Conservation (phyloP, 805 yeast species). For the Lipomyces yamadae region DNA sequence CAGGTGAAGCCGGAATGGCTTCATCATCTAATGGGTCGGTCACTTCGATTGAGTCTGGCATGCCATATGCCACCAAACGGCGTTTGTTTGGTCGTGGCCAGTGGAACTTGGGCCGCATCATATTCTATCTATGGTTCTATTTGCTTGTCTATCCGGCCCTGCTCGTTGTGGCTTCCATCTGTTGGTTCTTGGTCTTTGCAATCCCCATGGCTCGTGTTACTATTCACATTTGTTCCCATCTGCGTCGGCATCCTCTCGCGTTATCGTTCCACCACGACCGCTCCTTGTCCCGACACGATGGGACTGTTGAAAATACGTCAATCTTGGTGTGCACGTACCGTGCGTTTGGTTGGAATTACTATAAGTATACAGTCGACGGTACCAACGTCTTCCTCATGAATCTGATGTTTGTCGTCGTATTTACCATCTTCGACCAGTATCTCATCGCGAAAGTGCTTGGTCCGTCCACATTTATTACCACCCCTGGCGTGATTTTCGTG, state of each 20-base stretch:
- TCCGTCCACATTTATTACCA: constrained; percentile 54
- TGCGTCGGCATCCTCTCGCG: constrained; percentile 89
- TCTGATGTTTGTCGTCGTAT: constrained; percentile 73
- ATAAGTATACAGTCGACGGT: constrained; percentile 95
- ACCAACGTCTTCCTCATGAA: constrained; percentile 92
- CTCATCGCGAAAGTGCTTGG: constrained; percentile 57
- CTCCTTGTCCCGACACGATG: constrained; percentile 46
- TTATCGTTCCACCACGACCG: constrained; percentile 57
- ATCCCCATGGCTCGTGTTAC: constrained; percentile 92
- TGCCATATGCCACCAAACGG: constrained; percentile 32
- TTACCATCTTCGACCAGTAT: constrained; percentile 80
- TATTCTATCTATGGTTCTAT: constrained; percentile 75
- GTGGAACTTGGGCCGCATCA: constrained; percentile 83
- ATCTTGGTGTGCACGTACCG: constrained; percentile 88
- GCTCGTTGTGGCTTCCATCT: constrained; percentile 56
- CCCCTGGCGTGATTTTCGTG: constrained; percentile 69
- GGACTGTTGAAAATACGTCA: constrained; percentile 47
- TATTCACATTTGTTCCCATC: constrained; percentile 68
- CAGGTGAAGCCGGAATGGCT: neutral
- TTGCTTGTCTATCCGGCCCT: constrained; percentile 70
- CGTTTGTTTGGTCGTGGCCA: constrained; percentile 89
- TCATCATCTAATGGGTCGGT: constrained; percentile 14
- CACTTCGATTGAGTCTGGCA: constrained; percentile 27
- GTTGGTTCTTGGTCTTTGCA: constrained; percentile 86
- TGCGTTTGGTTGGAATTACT: constrained; percentile 89